Evolutionary conservation across 2,329 filamentous ascomycete genomes (phyloP).

Genomic region (Diaporthe humulicola): DNA sequence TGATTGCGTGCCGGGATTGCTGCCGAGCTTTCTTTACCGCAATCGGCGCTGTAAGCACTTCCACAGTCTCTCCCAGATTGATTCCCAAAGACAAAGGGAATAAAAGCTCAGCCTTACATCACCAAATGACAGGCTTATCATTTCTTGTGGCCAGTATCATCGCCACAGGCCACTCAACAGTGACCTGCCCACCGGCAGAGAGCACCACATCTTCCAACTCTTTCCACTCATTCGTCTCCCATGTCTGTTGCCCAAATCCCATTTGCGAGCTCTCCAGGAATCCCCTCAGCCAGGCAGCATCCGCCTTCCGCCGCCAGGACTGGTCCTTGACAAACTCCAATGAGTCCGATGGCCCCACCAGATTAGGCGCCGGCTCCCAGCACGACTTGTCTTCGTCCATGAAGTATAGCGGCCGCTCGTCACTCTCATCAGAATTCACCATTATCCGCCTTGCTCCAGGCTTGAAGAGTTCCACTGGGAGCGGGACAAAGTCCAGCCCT

Average conservation of each 20-base stretch:
- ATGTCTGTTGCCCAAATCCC: constrained; percentile 42
- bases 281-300: constrained; percentile 41
- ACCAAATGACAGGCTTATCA: constrained; percentile 18
- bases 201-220: constrained; percentile 40
- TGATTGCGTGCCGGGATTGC: not conserved
- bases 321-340: constrained; percentile 25
- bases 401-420: constrained; percentile 37
- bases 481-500: constrained; percentile 39
- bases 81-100: not conserved
- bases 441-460: constrained; percentile 36
- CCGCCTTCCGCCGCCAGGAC: constrained; percentile 41
- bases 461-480: constrained; percentile 40
- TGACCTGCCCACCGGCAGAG: constrained; percentile 30
- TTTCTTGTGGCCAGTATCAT: constrained; percentile 41
- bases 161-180: constrained; percentile 41
- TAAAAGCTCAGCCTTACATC: not conserved
- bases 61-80: not conserved
- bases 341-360: constrained; percentile 21
- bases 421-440: constrained; percentile 32
- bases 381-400: constrained; percentile 36
- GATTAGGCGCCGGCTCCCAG: constrained; percentile 32
- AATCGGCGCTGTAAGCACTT: not conserved
- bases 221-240: constrained; percentile 39
- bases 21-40: not conserved
- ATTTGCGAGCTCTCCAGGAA: constrained; percentile 42